Evolutionary conservation across 1,284 basidiomycete species (phyloP), one percentile per base, ranked within the genome.

Genomic region (Naganishia liquefaciens): DNA sequence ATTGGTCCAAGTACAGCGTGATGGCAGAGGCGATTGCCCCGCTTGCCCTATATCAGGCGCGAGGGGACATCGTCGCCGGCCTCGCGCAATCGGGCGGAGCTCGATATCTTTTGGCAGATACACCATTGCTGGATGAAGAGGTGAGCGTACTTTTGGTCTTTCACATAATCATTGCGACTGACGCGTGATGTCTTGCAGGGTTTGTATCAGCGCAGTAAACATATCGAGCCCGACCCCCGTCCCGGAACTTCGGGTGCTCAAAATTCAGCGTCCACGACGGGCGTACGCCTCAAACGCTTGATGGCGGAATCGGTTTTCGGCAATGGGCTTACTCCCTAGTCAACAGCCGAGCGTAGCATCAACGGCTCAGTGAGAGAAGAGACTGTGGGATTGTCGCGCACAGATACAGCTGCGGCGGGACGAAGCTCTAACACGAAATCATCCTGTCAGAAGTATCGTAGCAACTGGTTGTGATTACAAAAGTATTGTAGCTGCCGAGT

Each of bases 1-100:
- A 68, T 23, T 68, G 67, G 67, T 39, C 64, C 19, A 68, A 68
- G 46, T 68, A 64, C 27, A 50, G 51, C 28, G 54, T 62, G 19
- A 60, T 64, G 49, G 67, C 58, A 28, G 67, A 68, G 23, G 67
- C 67, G 7, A 50, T 68, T 19, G 62, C 57, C 13, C 63, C 67
- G 19, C 33, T 68, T 21, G 51, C 62, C 3, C 23, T 68, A 1
- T 68, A 62, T 37, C 67, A 68, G 49, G 64, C 67, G 5, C 44
- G 67, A 40, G 63, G 63, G 4, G 55, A 65, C 40, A 54, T 61
- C 1, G 64, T 61, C 40, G 57, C 57, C 28, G 63, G 42, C 60
- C 60, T 33, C 28, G 30, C 39, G 40, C 63, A 44, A 30, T 54
- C 37, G 3, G 67, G 47, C 21, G 53, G 30, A 39, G 57, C 57